Evolutionary conservation across 148 eudicot species (phyloP).

Genomic region (Cornus kousa): DNA sequence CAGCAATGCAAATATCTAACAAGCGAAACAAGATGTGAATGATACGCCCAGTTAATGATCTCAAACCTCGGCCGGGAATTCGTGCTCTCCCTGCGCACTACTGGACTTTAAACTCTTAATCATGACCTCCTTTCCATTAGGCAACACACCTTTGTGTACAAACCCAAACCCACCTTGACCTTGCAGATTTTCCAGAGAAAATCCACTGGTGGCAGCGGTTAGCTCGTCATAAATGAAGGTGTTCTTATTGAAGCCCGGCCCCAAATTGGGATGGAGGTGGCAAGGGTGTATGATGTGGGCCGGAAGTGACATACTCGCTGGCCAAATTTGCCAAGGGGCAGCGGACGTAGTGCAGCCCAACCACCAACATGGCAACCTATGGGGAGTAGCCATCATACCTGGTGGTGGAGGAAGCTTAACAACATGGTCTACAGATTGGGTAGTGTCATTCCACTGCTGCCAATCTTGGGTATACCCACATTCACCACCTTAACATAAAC

Average conservation of each 20-base stretch:
- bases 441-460: background rate
- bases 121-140: constrained; percentile 39
- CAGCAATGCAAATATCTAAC: constrained; percentile 54
- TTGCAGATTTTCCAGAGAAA: constrained; percentile 32
- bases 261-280: constrained; percentile 12
- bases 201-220: constrained; percentile 32
- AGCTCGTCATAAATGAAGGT: constrained; percentile 40
- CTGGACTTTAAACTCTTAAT: constrained; percentile 50
- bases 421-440: constrained; percentile 21
- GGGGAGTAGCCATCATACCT: constrained; percentile 23
- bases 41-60: constrained; percentile 50
- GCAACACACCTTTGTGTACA: constrained; percentile 47
- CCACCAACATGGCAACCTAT: constrained; percentile 15
- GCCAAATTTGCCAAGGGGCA: background rate
- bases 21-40: constrained; percentile 56
- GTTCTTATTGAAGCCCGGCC: constrained; percentile 15
- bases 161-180: constrained; percentile 50
- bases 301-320: constrained; percentile 21
- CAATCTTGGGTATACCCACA: constrained; percentile 13
- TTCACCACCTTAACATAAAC: constrained; percentile 1
- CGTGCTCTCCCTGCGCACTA: constrained; percentile 55
- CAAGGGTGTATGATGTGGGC: background rate
- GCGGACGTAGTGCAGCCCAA: constrained; percentile 16
- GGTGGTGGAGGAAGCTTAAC: constrained; percentile 25
- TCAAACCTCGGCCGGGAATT: constrained; percentile 58